These are phyloP conservation scores for Ustilago lituana DNA, from an alignment of 1,284 basidiomycete species.

Conservation along the genomic window DNA sequence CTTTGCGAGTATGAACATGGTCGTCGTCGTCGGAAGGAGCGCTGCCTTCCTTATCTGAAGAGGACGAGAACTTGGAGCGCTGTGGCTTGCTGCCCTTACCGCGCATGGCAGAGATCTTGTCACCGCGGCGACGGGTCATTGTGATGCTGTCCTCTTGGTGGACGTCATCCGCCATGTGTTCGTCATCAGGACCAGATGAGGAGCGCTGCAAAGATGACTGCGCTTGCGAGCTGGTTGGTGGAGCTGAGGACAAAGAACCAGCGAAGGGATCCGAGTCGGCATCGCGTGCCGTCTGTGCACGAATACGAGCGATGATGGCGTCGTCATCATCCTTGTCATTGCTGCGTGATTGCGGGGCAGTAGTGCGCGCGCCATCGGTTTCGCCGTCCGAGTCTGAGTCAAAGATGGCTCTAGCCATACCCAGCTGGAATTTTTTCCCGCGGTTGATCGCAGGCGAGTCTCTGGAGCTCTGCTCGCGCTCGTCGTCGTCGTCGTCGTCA, in stretches of 20 bases:
- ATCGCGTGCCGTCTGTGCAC: slow-evolving; percentile 20
- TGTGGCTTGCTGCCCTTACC: slow-evolving; percentile 14
- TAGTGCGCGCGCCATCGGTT: not conserved
- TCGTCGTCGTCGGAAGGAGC: slow-evolving; percentile 18
- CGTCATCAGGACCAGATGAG: slow-evolving; percentile 2
- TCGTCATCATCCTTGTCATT: slow-evolving; percentile 14
- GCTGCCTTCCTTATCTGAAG: slow-evolving; percentile 14
- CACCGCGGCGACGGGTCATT: slow-evolving; percentile 21
- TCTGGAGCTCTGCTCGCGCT: not conserved
- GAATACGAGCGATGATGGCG: slow-evolving; percentile 29
- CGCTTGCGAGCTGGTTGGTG: slow-evolving; percentile 29
- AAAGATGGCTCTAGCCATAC: slow-evolving; percentile 32
- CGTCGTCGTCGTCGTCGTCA: too few species aligned
- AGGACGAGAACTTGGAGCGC: slow-evolving; percentile 24
- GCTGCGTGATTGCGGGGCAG: not conserved
- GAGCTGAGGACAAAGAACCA: slow-evolving; percentile 31
- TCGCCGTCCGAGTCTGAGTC: slow-evolving; percentile 41
- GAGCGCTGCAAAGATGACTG: slow-evolving; percentile 11
- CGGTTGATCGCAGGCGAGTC: slow-evolving; percentile 21
- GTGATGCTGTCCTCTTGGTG: slow-evolving; percentile 14
- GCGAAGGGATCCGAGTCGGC: slow-evolving; percentile 35
- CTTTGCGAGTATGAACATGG: slow-evolving; percentile 1
- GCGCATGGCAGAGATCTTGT: slow-evolving; percentile 41
- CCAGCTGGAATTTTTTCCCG: slow-evolving; percentile 29
- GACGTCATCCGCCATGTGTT: slow-evolving; percentile 4